Evolutionary conservation across 176 grass and related monocot species (phyloP).

Genomic region (Oryza longistaminata): DNA sequence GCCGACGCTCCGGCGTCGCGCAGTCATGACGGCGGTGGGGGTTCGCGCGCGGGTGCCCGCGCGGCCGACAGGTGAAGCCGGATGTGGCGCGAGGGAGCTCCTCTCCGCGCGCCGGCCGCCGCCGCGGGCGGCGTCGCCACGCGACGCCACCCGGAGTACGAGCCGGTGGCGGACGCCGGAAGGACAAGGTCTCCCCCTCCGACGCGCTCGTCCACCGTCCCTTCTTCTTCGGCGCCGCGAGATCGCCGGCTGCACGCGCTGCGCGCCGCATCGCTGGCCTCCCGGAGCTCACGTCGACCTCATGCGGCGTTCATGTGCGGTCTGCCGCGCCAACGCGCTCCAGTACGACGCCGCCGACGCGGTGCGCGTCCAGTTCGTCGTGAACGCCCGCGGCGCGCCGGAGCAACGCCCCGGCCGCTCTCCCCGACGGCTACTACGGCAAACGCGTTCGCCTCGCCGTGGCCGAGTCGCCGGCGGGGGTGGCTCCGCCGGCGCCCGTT

Average conservation of each 20-base stretch:
- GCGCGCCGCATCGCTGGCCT: neutral
- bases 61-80: constrained; percentile 35
- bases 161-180: neutral
- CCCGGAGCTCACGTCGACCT: constrained; percentile 28
- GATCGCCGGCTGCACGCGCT: neutral
- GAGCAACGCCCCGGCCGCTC: neutral
- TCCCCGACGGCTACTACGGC: constrained; percentile 47
- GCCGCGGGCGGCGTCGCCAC: neutral
- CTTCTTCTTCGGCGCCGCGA: neutral
- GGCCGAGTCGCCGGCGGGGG: neutral
- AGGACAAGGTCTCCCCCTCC: neutral
- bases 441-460: constrained; percentile 31
- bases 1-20: constrained; percentile 38
- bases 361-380: constrained; percentile 15
- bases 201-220: neutral
- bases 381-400: constrained; percentile 26
- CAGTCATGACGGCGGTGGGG: constrained; percentile 31
- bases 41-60: constrained; percentile 24
- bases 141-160: constrained; percentile 46
- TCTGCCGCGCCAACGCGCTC: constrained; percentile 39
- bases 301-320: constrained; percentile 35
- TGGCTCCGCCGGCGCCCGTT: neutral
- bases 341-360: neutral
- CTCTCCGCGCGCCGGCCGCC: constrained; percentile 12
- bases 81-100: constrained; percentile 42